Evolutionary conservation across 305 asterid species (phyloP), one percentile per base, ranked within the genome.

Genomic region (Rubia balearica): DNA sequence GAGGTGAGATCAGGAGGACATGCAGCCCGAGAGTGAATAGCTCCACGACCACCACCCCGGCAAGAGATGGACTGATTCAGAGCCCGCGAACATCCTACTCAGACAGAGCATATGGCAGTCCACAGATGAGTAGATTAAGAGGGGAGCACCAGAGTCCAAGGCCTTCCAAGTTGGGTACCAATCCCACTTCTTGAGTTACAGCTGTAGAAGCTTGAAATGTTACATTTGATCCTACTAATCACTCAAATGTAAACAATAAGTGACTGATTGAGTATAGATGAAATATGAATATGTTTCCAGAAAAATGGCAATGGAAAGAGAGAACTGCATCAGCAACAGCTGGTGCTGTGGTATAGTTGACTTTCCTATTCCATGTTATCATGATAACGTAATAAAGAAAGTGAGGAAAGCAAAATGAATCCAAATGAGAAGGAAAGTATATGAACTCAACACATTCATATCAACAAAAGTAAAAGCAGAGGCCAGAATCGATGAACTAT

Each of bases 1-100:
- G 98, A 0, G 98, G 98, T 13, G 98, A 91, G 82, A 72, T 91
- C 70, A 91, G 84, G 73, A 93, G 75, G 42, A 65, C 75, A 1
- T 81, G 83, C 81, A 88, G 95, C 74, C 89, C 95, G 19, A 84
- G 71, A 78, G 79, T 87, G 8, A 79, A 81, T 0, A 91, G 98
- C 41, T 82, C 88, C 30, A 81, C 91, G 1, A 56, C 90, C 11
- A 85, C 92, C 7, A 87, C 94, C 16, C 94, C 97, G 0, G 74
- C 78, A 22, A 82, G 69, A 80, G 95, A 88, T 30, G 5, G 71
- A 40, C 49, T 82, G 16, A 71, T 70, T 68, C 91, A 83, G 43
- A 88, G 97, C 79, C 96, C 96, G 1, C 84, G 81, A 22, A 12
- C 60, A 27, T 6, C 60, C 8, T 67, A 45, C 40, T 49, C 80